A percentile compares a stretch with the other conserved stretches of the same genome.
Conservation (phyloP, 1,284 basidiomycete species). For the Cystobasidium slooffiae region DNA sequence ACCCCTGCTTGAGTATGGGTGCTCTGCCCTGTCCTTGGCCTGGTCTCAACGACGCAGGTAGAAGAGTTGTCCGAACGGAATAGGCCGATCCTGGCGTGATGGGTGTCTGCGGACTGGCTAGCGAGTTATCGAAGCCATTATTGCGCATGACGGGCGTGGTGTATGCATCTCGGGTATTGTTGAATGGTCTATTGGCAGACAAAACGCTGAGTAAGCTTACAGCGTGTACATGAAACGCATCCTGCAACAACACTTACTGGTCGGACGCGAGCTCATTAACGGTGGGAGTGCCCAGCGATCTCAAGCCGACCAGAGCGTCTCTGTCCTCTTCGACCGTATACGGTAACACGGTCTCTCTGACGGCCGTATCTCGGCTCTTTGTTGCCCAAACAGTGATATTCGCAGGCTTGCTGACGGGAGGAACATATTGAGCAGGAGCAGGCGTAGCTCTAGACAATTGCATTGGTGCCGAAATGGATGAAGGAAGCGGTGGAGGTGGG, state of each 20-base stretch:
- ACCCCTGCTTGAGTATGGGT: background rate
- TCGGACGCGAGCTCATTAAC: background rate
- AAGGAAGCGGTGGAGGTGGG: background rate
- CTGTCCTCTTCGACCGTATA: conserved; percentile 37
- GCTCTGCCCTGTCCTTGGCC: conserved; percentile 16
- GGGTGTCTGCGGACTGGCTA: conserved; percentile 5
- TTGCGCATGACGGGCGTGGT: conserved; percentile 8
- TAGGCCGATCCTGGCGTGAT: conserved; percentile 26
- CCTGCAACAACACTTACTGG: background rate
- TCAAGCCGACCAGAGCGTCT: conserved; percentile 9
- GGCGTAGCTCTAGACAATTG: background rate
- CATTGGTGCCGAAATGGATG: background rate
- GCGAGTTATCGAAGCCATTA: background rate
- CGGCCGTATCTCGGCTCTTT: background rate
- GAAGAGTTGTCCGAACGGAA: conserved; percentile 1
- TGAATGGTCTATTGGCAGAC: background rate
- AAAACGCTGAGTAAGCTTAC: background rate
- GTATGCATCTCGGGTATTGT: conserved; percentile 1
- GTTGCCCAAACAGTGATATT: background rate
- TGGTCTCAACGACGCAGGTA: conserved; percentile 11
- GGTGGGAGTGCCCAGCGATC: conserved; percentile 13
- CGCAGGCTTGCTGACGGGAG: background rate
- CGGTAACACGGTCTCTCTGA: conserved; percentile 34
- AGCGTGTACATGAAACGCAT: background rate
- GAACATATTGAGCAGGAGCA: background rate